Evolutionary conservation across 2,329 filamentous ascomycete genomes (phyloP).

Genomic region (Claviceps capensis): DNA sequence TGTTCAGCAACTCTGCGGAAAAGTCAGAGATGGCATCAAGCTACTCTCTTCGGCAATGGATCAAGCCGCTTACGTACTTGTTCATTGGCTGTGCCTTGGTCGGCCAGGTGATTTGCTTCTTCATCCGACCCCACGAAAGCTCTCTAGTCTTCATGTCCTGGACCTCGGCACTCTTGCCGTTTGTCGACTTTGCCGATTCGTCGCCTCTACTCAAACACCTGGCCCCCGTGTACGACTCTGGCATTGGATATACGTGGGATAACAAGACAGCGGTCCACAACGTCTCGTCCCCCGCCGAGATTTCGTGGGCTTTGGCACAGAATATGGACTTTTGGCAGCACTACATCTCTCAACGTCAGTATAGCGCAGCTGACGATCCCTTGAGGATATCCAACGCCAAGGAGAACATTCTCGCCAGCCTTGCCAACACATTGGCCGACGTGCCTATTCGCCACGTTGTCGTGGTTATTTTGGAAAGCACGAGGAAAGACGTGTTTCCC

Average conservation of each 20-base stretch:
- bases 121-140: slow-evolving; percentile 15
- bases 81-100: slow-evolving; percentile 8
- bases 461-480: slow-evolving; percentile 31
- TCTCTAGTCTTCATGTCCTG: slow-evolving; percentile 22
- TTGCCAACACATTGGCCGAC: slow-evolving; percentile 13
- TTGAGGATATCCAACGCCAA: slow-evolving; percentile 27
- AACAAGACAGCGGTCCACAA: slow-evolving; percentile 15
- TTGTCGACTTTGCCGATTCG: slow-evolving; percentile 18
- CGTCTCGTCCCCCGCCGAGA: slow-evolving; percentile 12
- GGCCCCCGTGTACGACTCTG: slow-evolving; percentile 9
- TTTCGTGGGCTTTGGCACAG: slow-evolving; percentile 12
- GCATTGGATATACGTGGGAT: slow-evolving; percentile 15
- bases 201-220: slow-evolving; percentile 14
- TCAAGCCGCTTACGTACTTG: slow-evolving; percentile 6
- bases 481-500: slow-evolving; percentile 30
- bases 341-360: slow-evolving; percentile 12
- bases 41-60: not conserved
- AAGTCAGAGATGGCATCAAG: not conserved
- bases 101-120: slow-evolving; percentile 10
- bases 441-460: slow-evolving; percentile 29
- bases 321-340: slow-evolving; percentile 17
- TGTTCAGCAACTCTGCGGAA: slow-evolving; percentile 1
- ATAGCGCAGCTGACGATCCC: slow-evolving; percentile 23
- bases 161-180: slow-evolving; percentile 19
- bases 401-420: slow-evolving; percentile 15